A percentile compares a stretch with the other conserved stretches of the same genome.
phyloP scores from a whole-genome alignment of 2,329 filamentous ascomycete genomes.

The Davidsoniella australis region DNA sequence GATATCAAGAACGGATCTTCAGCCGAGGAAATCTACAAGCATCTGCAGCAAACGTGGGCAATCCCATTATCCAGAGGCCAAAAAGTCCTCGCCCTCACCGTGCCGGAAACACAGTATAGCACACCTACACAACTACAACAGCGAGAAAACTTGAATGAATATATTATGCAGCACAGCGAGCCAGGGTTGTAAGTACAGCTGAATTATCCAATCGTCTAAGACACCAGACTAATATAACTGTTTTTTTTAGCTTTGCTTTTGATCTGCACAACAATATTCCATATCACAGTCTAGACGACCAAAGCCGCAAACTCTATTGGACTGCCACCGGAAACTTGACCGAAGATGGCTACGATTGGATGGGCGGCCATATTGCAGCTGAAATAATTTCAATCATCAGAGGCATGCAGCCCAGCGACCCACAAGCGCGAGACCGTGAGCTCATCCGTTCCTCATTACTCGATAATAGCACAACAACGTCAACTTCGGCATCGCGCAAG shows the following conservation, averaged over 20 bases:
- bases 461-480: neutral
- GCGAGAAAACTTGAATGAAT: slow-evolving; percentile 32
- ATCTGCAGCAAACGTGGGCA: slow-evolving; percentile 33
- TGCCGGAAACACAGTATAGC: slow-evolving; percentile 33
- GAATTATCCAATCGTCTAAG: no score
- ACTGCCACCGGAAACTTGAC: slow-evolving; percentile 45
- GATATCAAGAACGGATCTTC: slow-evolving; percentile 30
- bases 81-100: slow-evolving; percentile 45
- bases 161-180: slow-evolving; percentile 32
- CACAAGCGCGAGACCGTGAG: slow-evolving; percentile 12
- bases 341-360: slow-evolving; percentile 40
- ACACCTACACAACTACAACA: slow-evolving; percentile 18
- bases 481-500: slow-evolving; percentile 1
- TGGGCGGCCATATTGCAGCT: slow-evolving; percentile 40
- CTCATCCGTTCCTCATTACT: neutral
- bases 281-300: slow-evolving; percentile 30
- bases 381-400: slow-evolving; percentile 30
- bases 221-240: neutral
- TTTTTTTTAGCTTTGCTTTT: slow-evolving; percentile 30
- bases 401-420: neutral
- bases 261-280: slow-evolving; percentile 39
- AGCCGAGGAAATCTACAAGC: slow-evolving; percentile 28
- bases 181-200: slow-evolving; percentile 29
- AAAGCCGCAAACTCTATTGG: slow-evolving; percentile 35
- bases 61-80: slow-evolving; percentile 30